Conservation (phyloP, 805 yeast species). For the Saccharomyces mikatae region DNA sequence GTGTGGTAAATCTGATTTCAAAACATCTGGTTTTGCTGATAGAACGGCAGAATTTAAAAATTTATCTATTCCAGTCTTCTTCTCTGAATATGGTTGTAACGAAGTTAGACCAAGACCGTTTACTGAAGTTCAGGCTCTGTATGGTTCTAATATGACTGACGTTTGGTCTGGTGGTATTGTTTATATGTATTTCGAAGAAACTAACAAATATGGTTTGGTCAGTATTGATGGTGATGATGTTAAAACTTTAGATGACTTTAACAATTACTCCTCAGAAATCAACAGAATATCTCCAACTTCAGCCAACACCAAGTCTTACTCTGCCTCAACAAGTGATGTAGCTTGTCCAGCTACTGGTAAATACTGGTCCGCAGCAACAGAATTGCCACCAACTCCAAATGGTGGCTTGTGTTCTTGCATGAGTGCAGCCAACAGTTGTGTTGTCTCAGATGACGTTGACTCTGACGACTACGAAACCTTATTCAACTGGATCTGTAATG, state of each 20-base stretch:
- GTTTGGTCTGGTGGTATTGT: constrained; percentile 90
- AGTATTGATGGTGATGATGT: constrained; percentile 41
- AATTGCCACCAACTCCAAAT: constrained; percentile 75
- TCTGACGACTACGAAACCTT: constrained; percentile 51
- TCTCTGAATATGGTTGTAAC: constrained; percentile 81
- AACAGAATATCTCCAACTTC: constrained; percentile 45
- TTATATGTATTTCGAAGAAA: constrained; percentile 75
- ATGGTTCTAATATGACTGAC: constrained; percentile 62
- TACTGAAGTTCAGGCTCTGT: constrained; percentile 61
- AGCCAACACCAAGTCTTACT: constrained; percentile 34
- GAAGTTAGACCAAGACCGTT: constrained; percentile 60
- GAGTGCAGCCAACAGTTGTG: constrained; percentile 48
- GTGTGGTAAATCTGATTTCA: constrained; percentile 63
- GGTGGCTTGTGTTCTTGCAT: constrained; percentile 57
- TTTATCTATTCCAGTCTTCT: constrained; percentile 64
- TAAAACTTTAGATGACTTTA: constrained; percentile 54
- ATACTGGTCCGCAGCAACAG: constrained; percentile 60
- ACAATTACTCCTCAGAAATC: constrained; percentile 54
- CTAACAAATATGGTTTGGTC: constrained; percentile 69
- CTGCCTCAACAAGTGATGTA: constrained; percentile 39
- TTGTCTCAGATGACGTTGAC: constrained; percentile 46
- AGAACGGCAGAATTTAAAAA: constrained; percentile 59
- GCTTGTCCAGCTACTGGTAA: constrained; percentile 52
- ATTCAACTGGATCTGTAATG: constrained; percentile 50
- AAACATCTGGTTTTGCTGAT: constrained; percentile 53